A percentile compares a stretch with the other conserved stretches of the same genome.
phyloP scores from a whole-genome alignment of 1,139 yeast genomes.

The Pneumocystis sp. region DNA sequence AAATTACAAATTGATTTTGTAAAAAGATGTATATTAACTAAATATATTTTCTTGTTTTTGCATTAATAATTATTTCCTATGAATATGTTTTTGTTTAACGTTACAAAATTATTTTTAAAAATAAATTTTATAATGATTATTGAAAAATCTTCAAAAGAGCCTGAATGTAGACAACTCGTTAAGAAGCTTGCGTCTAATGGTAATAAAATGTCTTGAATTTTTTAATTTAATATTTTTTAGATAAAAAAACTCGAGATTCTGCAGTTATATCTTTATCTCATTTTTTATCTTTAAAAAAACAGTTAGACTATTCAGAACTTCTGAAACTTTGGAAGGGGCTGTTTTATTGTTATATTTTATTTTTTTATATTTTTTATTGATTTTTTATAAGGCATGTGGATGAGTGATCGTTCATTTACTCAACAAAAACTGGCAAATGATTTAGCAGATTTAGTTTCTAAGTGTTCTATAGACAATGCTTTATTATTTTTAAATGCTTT shows the following conservation, averaged over 20 bases:
- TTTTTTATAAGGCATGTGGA: conserved; percentile 59
- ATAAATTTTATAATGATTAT: not conserved
- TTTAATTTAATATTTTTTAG: conserved; percentile 16
- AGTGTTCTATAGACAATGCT: conserved; percentile 32
- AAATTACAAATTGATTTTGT: conserved; percentile 52
- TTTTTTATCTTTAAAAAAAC: conserved; percentile 35
- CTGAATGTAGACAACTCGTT: conserved; percentile 34
- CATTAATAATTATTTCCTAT: not conserved
- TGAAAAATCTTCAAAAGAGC: not conserved
- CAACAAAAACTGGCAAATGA: conserved; percentile 72
- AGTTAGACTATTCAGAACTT: conserved; percentile 39
- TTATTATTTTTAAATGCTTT: conserved; percentile 53
- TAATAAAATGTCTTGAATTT: conserved; percentile 14
- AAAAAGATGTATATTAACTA: not conserved
- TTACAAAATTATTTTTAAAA: not conserved
- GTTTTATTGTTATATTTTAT: conserved; percentile 32
- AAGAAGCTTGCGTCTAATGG: conserved; percentile 74
- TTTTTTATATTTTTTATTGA: not conserved
- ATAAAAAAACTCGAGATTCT: conserved; percentile 55
- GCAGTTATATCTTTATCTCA: conserved; percentile 56
- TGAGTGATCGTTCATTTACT: conserved; percentile 79
- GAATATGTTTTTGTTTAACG: not conserved
- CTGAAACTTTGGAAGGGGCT: conserved; percentile 90
- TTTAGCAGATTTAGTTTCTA: conserved; percentile 43
- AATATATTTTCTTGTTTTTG: not conserved